A percentile compares a stretch with the other conserved stretches of the same genome.
phyloP scores from a whole-genome alignment of 2,329 filamentous ascomycete species.

The Moelleriella libera region DNA sequence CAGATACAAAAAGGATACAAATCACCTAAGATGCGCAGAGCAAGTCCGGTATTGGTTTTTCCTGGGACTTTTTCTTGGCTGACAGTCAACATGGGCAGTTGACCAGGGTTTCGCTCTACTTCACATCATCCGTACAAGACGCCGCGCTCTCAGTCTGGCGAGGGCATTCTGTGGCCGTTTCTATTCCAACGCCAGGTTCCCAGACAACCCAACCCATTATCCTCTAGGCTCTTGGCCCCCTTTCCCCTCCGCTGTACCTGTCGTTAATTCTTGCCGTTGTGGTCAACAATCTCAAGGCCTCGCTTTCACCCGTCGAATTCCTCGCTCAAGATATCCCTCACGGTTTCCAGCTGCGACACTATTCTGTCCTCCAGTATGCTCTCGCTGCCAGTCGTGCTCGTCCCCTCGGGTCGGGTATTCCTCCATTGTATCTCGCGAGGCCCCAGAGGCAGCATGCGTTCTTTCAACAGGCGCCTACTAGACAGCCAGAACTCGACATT shows the following conservation, averaged over 20 bases:
- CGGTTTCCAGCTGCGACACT: constrained; percentile 50
- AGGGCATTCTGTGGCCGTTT: constrained; percentile 2
- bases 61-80: too few relatives aligned
- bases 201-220: constrained; percentile 1
- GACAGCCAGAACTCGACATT: constrained; percentile 73
- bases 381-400: constrained; percentile 28
- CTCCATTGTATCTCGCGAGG: constrained; percentile 56
- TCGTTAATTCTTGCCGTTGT: neutral
- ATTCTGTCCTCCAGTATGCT: constrained; percentile 66
- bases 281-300: neutral
- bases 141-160: neutral
- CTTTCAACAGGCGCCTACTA: constrained; percentile 52
- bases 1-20: too few relatives aligned
- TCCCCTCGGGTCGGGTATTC: constrained; percentile 21
- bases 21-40: too few relatives aligned
- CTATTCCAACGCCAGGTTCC: constrained; percentile 7
- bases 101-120: too few relatives aligned
- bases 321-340: constrained; percentile 40
- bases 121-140: too few relatives aligned
- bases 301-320: constrained; percentile 23
- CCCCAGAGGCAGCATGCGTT: constrained; percentile 59
- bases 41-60: too few relatives aligned
- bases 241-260: neutral
- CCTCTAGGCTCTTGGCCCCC: neutral
- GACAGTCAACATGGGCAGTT: too few relatives aligned